Conservation (phyloP, 2,329 filamentous ascomycete species). For the Penicillium sp. region DNA sequence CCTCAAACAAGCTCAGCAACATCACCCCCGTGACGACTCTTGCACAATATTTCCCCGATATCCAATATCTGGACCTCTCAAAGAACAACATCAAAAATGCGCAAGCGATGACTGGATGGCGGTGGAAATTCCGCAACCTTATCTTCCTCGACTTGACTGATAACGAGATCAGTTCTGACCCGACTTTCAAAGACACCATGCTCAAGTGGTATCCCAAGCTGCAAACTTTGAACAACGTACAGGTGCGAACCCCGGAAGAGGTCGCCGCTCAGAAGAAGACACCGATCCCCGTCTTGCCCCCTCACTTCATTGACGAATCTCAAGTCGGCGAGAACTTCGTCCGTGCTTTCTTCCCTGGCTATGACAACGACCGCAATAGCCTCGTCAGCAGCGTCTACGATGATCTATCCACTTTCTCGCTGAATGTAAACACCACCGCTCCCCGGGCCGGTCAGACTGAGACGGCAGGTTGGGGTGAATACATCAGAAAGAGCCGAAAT, state of each 20-base stretch:
- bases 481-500: conserved; percentile 76
- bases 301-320: conserved; percentile 71
- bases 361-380: conserved; percentile 66
- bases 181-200: conserved; percentile 66
- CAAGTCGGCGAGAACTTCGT: conserved; percentile 75
- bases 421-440: conserved; percentile 66
- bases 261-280: conserved; percentile 58
- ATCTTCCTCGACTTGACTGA: conserved; percentile 76
- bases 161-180: conserved; percentile 68
- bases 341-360: conserved; percentile 68
- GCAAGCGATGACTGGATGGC: conserved; percentile 70
- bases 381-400: conserved; percentile 72
- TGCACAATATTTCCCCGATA: conserved; percentile 74
- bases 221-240: conserved; percentile 69
- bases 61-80: conserved; percentile 86
- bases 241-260: conserved; percentile 71
- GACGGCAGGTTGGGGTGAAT: conserved; percentile 62
- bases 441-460: conserved; percentile 52
- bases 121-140: conserved; percentile 71
- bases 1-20: conserved; percentile 73
- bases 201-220: conserved; percentile 81
- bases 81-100: conserved; percentile 73
- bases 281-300: conserved; percentile 61
- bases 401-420: conserved; percentile 68
- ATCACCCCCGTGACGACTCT: conserved; percentile 71